phyloP scores from a whole-genome alignment of 2,329 filamentous ascomycete genomes.

The Venturia carpophila region DNA sequence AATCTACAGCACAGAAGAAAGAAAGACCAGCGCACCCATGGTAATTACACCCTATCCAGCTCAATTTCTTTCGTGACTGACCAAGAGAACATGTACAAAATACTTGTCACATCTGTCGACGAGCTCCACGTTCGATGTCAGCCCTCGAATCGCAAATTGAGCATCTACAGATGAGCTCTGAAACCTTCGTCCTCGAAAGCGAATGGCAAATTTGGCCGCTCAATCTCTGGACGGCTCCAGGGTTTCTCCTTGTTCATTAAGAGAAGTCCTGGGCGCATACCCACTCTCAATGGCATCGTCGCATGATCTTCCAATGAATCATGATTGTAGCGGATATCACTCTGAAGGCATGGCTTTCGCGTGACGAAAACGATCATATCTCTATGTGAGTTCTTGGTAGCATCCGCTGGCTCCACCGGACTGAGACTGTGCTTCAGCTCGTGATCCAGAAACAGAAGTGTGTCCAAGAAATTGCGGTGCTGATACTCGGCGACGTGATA shows the following conservation, averaged over 20 bases:
- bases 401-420: slow-evolving; percentile 24
- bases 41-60: not conserved
- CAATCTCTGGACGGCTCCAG: not conserved
- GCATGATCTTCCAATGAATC: slow-evolving; percentile 25
- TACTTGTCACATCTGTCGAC: not conserved
- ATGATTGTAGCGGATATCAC: slow-evolving; percentile 24
- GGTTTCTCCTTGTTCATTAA: not conserved
- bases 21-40: not conserved
- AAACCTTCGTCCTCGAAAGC: not conserved
- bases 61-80: not conserved
- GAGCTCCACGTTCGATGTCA: not conserved
- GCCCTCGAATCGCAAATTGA: not conserved
- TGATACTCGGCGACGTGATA: slow-evolving; percentile 24
- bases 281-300: slow-evolving; percentile 20
- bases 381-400: slow-evolving; percentile 23
- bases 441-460: slow-evolving; percentile 26
- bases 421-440: slow-evolving; percentile 27
- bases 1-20: not conserved
- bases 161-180: not conserved
- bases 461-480: slow-evolving; percentile 26
- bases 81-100: not conserved
- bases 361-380: slow-evolving; percentile 30
- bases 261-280: not conserved
- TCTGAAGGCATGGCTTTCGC: slow-evolving; percentile 24
- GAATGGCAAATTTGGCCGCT: not conserved